phyloP scores from a whole-genome alignment of 1,139 yeast species.

The Zygosaccharomyces pseudobailii region DNA sequence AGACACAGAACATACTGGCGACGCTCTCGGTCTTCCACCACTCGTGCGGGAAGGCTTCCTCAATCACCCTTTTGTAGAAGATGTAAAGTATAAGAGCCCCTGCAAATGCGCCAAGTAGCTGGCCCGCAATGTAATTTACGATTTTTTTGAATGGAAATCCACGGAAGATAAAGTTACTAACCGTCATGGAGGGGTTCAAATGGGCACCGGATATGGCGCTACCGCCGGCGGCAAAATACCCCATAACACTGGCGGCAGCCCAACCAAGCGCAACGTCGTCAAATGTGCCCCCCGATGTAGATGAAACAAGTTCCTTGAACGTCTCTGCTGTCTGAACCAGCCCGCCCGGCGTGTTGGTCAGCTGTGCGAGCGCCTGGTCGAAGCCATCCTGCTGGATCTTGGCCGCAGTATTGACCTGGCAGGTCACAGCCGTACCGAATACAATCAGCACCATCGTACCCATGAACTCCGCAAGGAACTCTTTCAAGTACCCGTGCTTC shows the following conservation, averaged over 20 bases:
- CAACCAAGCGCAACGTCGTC: slow-evolving; percentile 43
- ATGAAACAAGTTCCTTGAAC: slow-evolving; percentile 19
- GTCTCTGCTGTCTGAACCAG: slow-evolving; percentile 15
- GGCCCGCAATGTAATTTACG: slow-evolving; percentile 39
- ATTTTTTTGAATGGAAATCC: slow-evolving; percentile 42
- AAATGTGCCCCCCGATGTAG: slow-evolving; percentile 38
- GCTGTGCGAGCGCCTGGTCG: slow-evolving; percentile 12
- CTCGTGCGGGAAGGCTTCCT: slow-evolving; percentile 23
- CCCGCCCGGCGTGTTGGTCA: slow-evolving; percentile 12
- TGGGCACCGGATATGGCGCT: slow-evolving; percentile 43
- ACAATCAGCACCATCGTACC: slow-evolving; percentile 44
- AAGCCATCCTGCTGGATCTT: slow-evolving; percentile 18
- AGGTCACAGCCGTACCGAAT: slow-evolving; percentile 45
- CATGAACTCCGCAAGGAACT: slow-evolving; percentile 43
- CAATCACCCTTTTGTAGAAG: slow-evolving; percentile 33
- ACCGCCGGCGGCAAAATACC: slow-evolving; percentile 42
- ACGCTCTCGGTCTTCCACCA: slow-evolving; percentile 27
- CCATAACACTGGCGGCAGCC: slow-evolving; percentile 50
- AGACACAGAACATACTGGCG: slow-evolving; percentile 43
- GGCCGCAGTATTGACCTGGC: slow-evolving; percentile 36
- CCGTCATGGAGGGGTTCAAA: slow-evolving; percentile 42
- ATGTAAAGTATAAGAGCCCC: slow-evolving; percentile 40
- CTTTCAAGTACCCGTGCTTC: slow-evolving; percentile 31
- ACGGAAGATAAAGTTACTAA: slow-evolving; percentile 39
- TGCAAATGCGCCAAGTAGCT: slow-evolving; percentile 39